Evolutionary conservation across 371 early-diverging fungal species (phyloP).

Genomic region (Syncephalastrum sp.): DNA sequence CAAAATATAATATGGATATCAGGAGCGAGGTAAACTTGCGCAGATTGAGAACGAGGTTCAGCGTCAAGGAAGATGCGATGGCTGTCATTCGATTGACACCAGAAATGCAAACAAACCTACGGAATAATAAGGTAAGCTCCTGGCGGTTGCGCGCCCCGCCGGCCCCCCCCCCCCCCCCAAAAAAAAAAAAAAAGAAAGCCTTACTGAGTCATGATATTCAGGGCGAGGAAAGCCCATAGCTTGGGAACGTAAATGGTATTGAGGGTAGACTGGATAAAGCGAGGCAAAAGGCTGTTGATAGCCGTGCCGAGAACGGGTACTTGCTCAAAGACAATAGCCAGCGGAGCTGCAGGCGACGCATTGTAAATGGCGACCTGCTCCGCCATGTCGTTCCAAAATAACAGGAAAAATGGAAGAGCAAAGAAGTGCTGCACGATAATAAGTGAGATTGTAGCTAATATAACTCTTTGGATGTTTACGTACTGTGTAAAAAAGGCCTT

Average conservation of each 20-base stretch:
- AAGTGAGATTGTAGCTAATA: neutral
- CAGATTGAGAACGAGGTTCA: constrained; percentile 83
- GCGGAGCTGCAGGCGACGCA: constrained; percentile 47
- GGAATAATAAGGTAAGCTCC: neutral
- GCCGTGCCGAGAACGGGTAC: constrained; percentile 25
- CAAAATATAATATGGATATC: constrained; percentile 82
- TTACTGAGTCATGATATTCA: constrained; percentile 81
- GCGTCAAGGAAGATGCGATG: constrained; percentile 73
- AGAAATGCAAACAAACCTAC: constrained; percentile 76
- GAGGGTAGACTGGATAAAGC: constrained; percentile 18
- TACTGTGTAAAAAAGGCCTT: constrained; percentile 87
- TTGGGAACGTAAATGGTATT: constrained; percentile 44
- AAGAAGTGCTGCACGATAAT: constrained; percentile 62
- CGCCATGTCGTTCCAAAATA: constrained; percentile 67
- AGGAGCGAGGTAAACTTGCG: constrained; percentile 83
- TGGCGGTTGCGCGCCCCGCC: neutral
- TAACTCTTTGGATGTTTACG: neutral
- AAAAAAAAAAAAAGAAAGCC: constrained; percentile 6
- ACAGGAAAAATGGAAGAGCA: constrained; percentile 75
- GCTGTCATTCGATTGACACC: constrained; percentile 85
- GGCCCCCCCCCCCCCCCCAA: no score
- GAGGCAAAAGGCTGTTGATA: constrained; percentile 21
- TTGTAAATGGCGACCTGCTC: constrained; percentile 51
- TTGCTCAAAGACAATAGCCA: constrained; percentile 37
- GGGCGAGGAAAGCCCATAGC: constrained; percentile 67